These are phyloP conservation scores for Paraphoma sp. DNA, from an alignment of 2,329 filamentous ascomycete genomes.

Conservation along the genomic window DNA sequence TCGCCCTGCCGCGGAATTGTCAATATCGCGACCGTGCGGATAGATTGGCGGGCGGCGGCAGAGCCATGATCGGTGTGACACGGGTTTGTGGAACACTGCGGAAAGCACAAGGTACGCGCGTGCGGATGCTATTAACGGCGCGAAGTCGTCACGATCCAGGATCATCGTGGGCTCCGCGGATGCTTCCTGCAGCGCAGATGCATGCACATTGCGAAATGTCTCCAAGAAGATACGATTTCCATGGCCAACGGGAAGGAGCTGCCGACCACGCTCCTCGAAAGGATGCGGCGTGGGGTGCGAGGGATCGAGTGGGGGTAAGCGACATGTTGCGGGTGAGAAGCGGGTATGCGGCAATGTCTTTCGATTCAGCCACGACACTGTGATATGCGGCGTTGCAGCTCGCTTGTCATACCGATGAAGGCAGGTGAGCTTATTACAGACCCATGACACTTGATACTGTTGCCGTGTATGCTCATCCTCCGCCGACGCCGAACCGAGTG, in stretches of 20 bases:
- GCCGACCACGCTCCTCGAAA: not conserved
- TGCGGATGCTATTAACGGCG: not conserved
- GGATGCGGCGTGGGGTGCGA: not conserved
- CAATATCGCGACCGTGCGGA: conserved; percentile 14
- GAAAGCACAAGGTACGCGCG: not conserved
- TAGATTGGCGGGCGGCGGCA: conserved; percentile 15
- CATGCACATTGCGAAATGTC: not conserved
- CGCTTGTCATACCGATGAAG: not conserved
- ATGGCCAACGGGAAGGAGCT: not conserved
- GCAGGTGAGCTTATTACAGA: not conserved
- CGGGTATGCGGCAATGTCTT: conserved; percentile 6
- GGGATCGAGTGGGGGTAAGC: conserved; percentile 14
- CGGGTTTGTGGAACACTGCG: conserved; percentile 1
- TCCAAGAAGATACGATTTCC: not conserved
- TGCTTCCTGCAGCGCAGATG: not conserved
- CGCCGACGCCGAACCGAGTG: conserved; percentile 41
- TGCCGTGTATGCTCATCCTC: conserved; percentile 30
- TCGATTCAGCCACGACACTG: conserved; percentile 8
- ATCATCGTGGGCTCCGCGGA: not conserved
- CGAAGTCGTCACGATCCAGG: not conserved
- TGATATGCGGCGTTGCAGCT: not conserved
- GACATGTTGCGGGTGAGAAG: conserved; percentile 1
- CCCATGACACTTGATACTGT: conserved; percentile 6
- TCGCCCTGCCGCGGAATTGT: not conserved
- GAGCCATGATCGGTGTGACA: conserved; percentile 22